A percentile compares a stretch with the other conserved stretches of the same genome.
phyloP scores from a whole-genome alignment of 805 yeast genomes.

The Saturnispora besseyi region DNA sequence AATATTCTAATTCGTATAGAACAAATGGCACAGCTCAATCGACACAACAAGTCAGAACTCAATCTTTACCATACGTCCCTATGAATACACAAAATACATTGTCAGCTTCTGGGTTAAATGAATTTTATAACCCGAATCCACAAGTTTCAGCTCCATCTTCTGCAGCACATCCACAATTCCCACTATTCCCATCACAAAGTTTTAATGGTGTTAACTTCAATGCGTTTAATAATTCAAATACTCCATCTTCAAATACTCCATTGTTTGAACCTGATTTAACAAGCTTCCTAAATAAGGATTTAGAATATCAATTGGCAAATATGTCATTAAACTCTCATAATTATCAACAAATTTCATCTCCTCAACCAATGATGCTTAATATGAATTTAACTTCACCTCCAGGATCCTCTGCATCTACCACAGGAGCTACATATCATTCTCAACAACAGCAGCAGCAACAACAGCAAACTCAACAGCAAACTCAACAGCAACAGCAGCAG shows the following conservation, averaged over 20 bases:
- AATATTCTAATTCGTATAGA: constrained; percentile 5
- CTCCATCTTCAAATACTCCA: constrained; percentile 4
- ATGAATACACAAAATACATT: background rate
- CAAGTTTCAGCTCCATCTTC: constrained; percentile 3
- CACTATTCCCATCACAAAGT: constrained; percentile 10
- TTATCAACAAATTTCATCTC: constrained; percentile 4
- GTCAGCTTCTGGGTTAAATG: constrained; percentile 5
- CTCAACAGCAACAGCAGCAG: background rate
- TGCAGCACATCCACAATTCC: constrained; percentile 2
- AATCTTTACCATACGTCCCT: constrained; percentile 1
- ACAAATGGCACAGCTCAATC: background rate
- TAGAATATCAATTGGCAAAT: constrained; percentile 15
- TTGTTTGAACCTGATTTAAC: constrained; percentile 8
- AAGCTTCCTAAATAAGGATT: constrained; percentile 15
- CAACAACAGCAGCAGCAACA: background rate
- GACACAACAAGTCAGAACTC: constrained; percentile 8
- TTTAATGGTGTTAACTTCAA: constrained; percentile 1
- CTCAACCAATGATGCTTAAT: constrained; percentile 10
- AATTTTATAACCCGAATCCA: constrained; percentile 1
- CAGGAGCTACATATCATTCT: constrained; percentile 8
- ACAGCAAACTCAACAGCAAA: background rate
- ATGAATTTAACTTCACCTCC: constrained; percentile 11
- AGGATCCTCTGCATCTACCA: constrained; percentile 8
- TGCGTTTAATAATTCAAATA: constrained; percentile 1
- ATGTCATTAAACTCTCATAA: constrained; percentile 12